Base-by-base conservation (phyloP, 1,284 basidiomycete genomes). In the Anthracocystis panici-leucophaei region DNA sequence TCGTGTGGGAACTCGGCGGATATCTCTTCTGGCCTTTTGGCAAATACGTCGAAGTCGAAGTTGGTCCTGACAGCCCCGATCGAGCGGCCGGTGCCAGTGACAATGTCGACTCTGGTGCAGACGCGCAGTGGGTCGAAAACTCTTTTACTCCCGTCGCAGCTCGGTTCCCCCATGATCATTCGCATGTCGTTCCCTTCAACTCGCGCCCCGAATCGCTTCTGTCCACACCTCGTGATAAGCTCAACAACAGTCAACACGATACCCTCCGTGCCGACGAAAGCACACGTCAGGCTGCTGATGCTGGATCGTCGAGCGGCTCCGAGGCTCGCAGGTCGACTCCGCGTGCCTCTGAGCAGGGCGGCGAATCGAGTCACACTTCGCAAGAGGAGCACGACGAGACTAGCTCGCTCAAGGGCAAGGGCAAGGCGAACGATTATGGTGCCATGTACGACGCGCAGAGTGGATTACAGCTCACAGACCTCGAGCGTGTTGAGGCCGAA, bases 21-120 rank as follows among this genome's bases (percentile, higher is more conserved):
- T 99, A 99, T 86, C 90, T 99, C 62, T 90, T 91, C 38, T 99
- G 97, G 97, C 97, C 97, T 1, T 99, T 99, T 85, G 96, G 85
- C 94, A 98, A 98, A 86, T 99, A 98, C 83, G 94, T 99, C 63
- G 95, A 98, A 85, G 93, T 95, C 6, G 83, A 85, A 44, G 75
- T 92, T 60, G 68, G 75, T 56, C 71, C 80, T 20, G 57, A 69
- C 45, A 78, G 75, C 31, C 75, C 68, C 20, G 76, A 84, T 21
- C 79, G 81, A n/a, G 63, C 63, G 8, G 69, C 75, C 14, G 51
- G 54, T 31, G 64, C 51, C 38, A 40, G 31, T 45, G 53, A 70
- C 35, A 25, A 35, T 38, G 20, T 46, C 16, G 65, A 70, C 20
- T n/a, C 57, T 1, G 48, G 21, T 20, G 49, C 56, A 27, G 69